Evolutionary conservation across 495 filamentous ascomycete species (phyloP), one percentile per base, ranked within the genome.

Genomic region (Lophiotrema nucula): DNA sequence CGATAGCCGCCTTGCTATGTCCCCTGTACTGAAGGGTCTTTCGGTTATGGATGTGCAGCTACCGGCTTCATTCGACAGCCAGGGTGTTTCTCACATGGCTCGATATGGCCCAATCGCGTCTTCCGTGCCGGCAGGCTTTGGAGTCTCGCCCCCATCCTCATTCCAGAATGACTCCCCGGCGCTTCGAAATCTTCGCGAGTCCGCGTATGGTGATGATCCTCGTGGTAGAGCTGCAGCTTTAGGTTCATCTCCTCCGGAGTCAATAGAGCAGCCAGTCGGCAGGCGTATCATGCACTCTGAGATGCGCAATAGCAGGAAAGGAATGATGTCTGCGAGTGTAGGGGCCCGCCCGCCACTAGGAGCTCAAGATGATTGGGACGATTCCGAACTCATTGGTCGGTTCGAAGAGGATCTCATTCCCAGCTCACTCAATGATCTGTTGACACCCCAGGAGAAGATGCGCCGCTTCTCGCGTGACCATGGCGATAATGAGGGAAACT

Each of bases 371-470:
- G 92, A 95, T 52, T 81, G 86, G 55, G 84, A 88, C 46, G 61
- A 55, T 15, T 13, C 16, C 13, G 49, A 55, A 13, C 43, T 58
- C 10, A 56, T 58, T 25, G 95, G 95, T 68, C 8, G 39, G 21
- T 92, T 92, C 72, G 92, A 97, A 70, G 93, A 97, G 64, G 92
- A 97, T 63, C 90, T 90, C 62, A 74, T 98, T 6, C 93, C 93
- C 0, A 86, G 85, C 31, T 86, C 87, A 37, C 75, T 98, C 57
- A 88, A 91, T 61, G 93, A 98, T 67, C 83, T 98, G 33, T 80
- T 97, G 48, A 97, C 92, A 0, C 89, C 91, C 3, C 87, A 92
- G 52, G 92, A 97, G 69, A 88, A 89, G 66, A 84, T 88, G 62
- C 84, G 93, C 44, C 79, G 92, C 33, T 83, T 89, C 19, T 96